A percentile compares a stretch with the other conserved stretches of the same genome.
Evolutionary conservation across 2,329 filamentous ascomycete genomes (phyloP).

Genomic region (Daldinia eschscholtzii): DNA sequence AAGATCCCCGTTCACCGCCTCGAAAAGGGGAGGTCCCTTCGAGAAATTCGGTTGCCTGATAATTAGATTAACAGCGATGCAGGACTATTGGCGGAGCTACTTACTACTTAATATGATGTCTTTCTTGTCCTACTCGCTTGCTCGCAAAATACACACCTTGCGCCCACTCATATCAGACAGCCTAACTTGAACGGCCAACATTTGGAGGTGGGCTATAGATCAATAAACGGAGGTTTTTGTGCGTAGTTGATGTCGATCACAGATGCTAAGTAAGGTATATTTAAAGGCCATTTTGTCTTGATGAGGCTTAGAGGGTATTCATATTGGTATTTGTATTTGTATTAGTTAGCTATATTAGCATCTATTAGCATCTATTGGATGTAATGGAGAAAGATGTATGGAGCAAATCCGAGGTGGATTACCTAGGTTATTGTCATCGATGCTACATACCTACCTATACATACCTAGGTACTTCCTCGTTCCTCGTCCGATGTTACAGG

Average conservation of each 20-base stretch:
- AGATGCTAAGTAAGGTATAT: slow-evolving; percentile 19
- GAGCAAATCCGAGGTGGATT: slow-evolving; percentile 3
- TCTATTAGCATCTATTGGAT: neutral
- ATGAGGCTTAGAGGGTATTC: slow-evolving; percentile 15
- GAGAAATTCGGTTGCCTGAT: slow-evolving; percentile 39
- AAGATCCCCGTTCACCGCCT: slow-evolving; percentile 41
- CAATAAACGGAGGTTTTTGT: neutral
- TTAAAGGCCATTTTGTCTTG: slow-evolving; percentile 16
- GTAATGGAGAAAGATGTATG: neutral
- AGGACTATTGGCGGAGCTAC: slow-evolving; percentile 32
- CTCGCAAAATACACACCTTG: neutral
- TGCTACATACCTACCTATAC: too few relatives aligned
- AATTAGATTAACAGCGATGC: slow-evolving; percentile 30
- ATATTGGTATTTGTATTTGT: neutral
- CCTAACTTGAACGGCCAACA: neutral
- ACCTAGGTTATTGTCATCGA: slow-evolving; percentile 1
- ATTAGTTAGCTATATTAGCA: neutral
- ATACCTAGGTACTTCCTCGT: neutral
- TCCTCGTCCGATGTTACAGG: neutral
- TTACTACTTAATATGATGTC: slow-evolving; percentile 2
- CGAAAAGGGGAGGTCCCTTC: slow-evolving; percentile 32
- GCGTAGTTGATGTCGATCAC: slow-evolving; percentile 4
- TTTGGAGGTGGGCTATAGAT: neutral
- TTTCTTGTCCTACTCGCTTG: slow-evolving; percentile 4
- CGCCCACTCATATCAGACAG: neutral